Evolutionary conservation across 805 yeast genomes (phyloP).

Genomic region (Lachancea mirantina): DNA sequence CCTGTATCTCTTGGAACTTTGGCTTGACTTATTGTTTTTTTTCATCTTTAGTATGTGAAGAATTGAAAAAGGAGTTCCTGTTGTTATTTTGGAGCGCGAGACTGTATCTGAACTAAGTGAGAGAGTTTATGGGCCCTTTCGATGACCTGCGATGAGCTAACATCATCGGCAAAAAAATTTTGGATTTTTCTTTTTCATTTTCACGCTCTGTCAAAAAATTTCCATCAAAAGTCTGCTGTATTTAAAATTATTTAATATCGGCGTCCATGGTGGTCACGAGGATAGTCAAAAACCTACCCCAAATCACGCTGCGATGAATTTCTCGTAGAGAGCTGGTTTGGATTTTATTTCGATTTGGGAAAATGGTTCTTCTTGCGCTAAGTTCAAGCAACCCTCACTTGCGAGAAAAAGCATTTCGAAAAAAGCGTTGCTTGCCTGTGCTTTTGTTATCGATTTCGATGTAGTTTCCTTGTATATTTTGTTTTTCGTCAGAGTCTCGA

Average conservation of each 20-base stretch:
- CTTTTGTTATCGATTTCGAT: constrained; percentile 11
- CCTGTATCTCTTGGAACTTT: constrained; percentile 51
- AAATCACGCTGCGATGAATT: constrained; percentile 19
- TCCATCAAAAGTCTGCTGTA: too few relatives aligned
- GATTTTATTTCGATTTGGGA: constrained; percentile 50
- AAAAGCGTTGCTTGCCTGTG: constrained; percentile 40
- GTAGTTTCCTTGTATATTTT: constrained; percentile 3
- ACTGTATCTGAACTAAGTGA: too few relatives aligned
- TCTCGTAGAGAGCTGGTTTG: constrained; percentile 35
- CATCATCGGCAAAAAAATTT: constrained; percentile 7
- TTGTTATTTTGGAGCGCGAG: too few relatives aligned
- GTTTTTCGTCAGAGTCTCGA: constrained; percentile 10
- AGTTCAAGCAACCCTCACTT: constrained; percentile 58
- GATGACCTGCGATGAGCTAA: constrained; percentile 2
- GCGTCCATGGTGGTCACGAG: too few relatives aligned
- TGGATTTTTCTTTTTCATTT: too few relatives aligned
- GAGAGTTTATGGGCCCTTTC: too few relatives aligned
- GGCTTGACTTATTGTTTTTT: constrained; percentile 41
- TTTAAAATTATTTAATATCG: too few relatives aligned
- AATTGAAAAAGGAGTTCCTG: too few relatives aligned
- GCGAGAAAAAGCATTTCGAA: constrained; percentile 80
- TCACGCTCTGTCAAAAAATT: too few relatives aligned
- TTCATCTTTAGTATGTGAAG: too few relatives aligned
- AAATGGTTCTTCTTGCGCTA: constrained; percentile 55
- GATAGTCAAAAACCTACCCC: background rate